A percentile compares a stretch with the other conserved stretches of the same genome.
Conservation (phyloP, 169 alveolate genomes). For the Plasmodium inui region DNA sequence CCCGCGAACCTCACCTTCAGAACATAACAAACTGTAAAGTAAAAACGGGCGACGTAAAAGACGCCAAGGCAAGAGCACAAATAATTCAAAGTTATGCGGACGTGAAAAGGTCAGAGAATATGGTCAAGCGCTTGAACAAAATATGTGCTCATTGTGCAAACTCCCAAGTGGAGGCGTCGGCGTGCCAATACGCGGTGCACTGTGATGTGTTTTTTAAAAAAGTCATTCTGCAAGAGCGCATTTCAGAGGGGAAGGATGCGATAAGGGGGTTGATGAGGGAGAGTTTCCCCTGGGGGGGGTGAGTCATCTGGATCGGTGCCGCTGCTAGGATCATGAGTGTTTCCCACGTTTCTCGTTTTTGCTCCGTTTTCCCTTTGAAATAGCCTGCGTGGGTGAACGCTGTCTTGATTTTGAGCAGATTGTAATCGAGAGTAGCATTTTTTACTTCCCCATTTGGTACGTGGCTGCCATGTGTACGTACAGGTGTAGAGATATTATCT, state of each 20-base stretch:
- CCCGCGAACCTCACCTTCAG: slow-evolving; percentile 13
- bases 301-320: neutral
- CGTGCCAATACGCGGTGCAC: slow-evolving; percentile 81
- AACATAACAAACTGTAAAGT: neutral
- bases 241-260: slow-evolving; percentile 42
- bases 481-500: neutral
- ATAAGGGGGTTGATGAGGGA: slow-evolving; percentile 8
- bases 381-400: neutral
- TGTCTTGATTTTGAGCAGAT: neutral
- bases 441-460: neutral
- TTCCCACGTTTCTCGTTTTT: neutral
- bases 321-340: neutral
- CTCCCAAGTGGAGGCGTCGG: slow-evolving; percentile 72
- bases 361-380: neutral
- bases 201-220: slow-evolving; percentile 75
- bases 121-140: slow-evolving; percentile 48
- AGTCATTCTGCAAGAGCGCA: slow-evolving; percentile 49
- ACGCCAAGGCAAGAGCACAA: slow-evolving; percentile 4
- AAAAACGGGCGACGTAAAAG: slow-evolving; percentile 9
- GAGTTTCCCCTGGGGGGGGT: neutral
- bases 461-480: neutral
- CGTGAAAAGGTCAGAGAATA: slow-evolving; percentile 55
- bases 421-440: neutral
- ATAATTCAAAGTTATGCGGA: slow-evolving; percentile 48
- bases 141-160: slow-evolving; percentile 77